Evolutionary conservation across 78 protist species (phyloP), one percentile per base, ranked within the genome.

Genomic region (Paulinella micropora): DNA sequence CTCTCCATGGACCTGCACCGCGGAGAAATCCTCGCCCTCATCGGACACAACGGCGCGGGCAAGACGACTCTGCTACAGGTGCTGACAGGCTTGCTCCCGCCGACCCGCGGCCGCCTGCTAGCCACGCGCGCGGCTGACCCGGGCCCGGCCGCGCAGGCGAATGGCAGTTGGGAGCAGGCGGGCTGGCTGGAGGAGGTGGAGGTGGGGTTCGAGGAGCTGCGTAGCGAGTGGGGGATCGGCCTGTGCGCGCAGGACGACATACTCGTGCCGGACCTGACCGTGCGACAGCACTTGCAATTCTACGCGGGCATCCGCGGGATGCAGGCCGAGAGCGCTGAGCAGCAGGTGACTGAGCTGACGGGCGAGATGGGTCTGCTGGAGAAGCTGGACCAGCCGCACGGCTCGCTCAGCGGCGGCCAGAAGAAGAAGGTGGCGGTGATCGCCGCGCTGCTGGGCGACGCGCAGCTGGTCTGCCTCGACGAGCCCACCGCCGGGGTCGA

Each of bases 1-100:
- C 51, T 83, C 28, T 83, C 86, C 51, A 32, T 83, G 86, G 39
- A 28, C 9, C 9, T 83, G n/a, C 23, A 83, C 86, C 23, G 37
- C 34, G 88, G 88, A 39, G 88, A 86, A 40, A 86, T 86, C 6
- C 37, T 86, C 28, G 38, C 69, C 38, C 67, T 94, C 82, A 88
- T 95, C 3, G 97, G 97, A 3, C 97, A 91, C 91, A 95, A 95
- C 69, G 97, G 96, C 31, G 95, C 97, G 0, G 97, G 95, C 3
- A 95, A 95, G 83, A 86, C 96, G 28, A 93, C 96, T 0, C 88
- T 94, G 34, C 89, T 94, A 77, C 23, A 67, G 9, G 90, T 97
- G 92, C 88, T 97, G 31, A 86, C 94, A 0, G 97, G 97, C 32
- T 87, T 92, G 69, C 69, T 51, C 81, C 36, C 81, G 37, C 95